These are phyloP conservation scores for Thecaphora thlaspeos DNA, from an alignment of 1,284 basidiomycete species.

Conservation along the genomic window DNA sequence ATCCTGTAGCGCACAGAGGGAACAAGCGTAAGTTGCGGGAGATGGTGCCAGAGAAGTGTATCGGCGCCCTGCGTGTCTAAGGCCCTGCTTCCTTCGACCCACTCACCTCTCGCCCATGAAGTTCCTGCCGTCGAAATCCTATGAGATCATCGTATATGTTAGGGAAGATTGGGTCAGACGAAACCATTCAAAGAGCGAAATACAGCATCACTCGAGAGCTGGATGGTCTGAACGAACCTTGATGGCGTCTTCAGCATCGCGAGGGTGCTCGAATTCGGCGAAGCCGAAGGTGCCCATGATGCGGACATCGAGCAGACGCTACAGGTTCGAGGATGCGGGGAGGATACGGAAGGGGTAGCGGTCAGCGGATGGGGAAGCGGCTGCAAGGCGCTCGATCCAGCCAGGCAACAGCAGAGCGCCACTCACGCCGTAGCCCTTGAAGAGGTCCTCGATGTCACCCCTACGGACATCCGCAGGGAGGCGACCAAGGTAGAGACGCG, in stretches of 20 bases:
- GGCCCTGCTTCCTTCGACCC: neutral
- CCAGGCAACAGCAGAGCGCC: too few species aligned
- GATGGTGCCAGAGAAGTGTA: neutral
- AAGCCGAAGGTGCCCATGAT: slow-evolving; percentile 56
- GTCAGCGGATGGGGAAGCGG: too few species aligned
- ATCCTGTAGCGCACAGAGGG: slow-evolving; percentile 15
- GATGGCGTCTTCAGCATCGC: slow-evolving; percentile 55
- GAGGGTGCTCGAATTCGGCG: slow-evolving; percentile 53
- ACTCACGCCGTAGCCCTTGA: slow-evolving; percentile 53
- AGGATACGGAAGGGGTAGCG: neutral
- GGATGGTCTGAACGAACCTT: slow-evolving; percentile 17
- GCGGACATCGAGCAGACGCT: slow-evolving; percentile 45
- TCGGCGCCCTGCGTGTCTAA: neutral
- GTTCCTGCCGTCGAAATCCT: slow-evolving; percentile 52
- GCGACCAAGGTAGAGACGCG: slow-evolving; percentile 54
- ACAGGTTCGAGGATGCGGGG: neutral
- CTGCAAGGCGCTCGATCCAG: too few species aligned
- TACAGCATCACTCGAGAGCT: neutral
- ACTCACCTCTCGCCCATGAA: slow-evolving; percentile 50
- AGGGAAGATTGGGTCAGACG: neutral
- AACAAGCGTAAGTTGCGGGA: neutral
- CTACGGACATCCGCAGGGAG: slow-evolving; percentile 46
- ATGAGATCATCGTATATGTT: neutral
- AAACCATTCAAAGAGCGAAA: neutral
- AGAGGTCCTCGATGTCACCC: slow-evolving; percentile 53